phyloP scores from a whole-genome alignment of 305 asterid genomes.

The Solanum hybrid region DNA sequence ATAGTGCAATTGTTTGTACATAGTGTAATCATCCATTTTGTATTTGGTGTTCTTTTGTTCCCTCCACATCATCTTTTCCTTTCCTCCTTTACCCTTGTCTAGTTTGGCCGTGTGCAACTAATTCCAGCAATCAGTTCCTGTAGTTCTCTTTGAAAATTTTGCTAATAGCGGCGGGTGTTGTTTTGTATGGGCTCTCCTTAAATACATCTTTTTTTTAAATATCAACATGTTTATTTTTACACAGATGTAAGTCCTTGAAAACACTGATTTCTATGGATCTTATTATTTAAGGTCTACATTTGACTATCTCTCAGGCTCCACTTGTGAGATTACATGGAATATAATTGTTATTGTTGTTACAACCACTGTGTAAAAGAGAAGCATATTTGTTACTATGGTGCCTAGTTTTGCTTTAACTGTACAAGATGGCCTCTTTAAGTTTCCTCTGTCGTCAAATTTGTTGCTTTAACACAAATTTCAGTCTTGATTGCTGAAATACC shows the following conservation, averaged over 20 bases:
- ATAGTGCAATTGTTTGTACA: conserved; percentile 2
- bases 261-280: not conserved
- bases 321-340: not conserved
- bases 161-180: not conserved
- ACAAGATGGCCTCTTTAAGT: not conserved
- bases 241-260: not conserved
- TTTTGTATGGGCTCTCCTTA: not conserved
- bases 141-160: not conserved
- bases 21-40: conserved; percentile 2
- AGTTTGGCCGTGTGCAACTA: not conserved
- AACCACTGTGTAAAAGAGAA: not conserved
- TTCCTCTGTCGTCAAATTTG: not conserved
- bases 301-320: not conserved
- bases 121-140: not conserved
- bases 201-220: not conserved
- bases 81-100: not conserved
- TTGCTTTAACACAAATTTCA: not conserved
- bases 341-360: not conserved
- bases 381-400: not conserved
- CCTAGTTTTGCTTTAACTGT: not conserved
- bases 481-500: not conserved
- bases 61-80: not conserved
- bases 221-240: not conserved
- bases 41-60: not conserved
- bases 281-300: not conserved